Base-by-base conservation (phyloP, 2,329 filamentous ascomycete genomes). In the Fusarium papillatum region DNA sequence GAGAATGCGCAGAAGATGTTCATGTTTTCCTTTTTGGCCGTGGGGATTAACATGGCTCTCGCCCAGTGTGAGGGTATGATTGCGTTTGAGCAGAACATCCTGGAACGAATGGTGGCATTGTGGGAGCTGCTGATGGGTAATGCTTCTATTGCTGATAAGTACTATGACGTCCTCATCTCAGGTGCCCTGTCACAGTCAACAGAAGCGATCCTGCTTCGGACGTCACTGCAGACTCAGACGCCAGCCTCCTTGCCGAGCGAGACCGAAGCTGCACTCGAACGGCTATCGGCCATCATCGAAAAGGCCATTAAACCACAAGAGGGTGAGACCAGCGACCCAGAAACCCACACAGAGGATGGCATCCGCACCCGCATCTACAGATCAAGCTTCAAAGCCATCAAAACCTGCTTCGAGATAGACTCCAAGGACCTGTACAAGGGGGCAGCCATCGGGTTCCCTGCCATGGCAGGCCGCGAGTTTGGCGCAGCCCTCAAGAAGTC, bases 391-490 rank as follows among this genome's bases (percentile, higher is more conserved):
- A 80, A 83, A 5, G 79, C 83, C 3, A 78, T 85, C 4, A 77
- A 80, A 67, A 77, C 76, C 6, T 84, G 81, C 67, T 86, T 83
- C 29, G 80, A 82, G 5, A 80, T 85, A 68, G 82, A 85, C 34
- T 78, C 81, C 14, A 80, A 78, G 66, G 82, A 80, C 1, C 13
- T 80, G 9, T 70, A 83, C 53, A 80, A 77, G 62, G 82, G 82
- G 2, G 83, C 82, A 59, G 80, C 77, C 38, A 79, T 83, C 31
- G 78, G 77, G 0, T 83, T 84, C 43, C 81, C 83, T 2, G 76
- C 73, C 0, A 67, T 81, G 16, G 79, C 79, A 3, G 83, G 83
- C 1, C 75, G 70, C 5, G 80, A 79, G 2, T 85, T 84, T 62
- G 75, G 79, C 1, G 36, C 73, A 1, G 82, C 82, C 3, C 59